phyloP scores from a whole-genome alignment of 176 grass and related monocot species.

The Pontederia paniculata region DNA sequence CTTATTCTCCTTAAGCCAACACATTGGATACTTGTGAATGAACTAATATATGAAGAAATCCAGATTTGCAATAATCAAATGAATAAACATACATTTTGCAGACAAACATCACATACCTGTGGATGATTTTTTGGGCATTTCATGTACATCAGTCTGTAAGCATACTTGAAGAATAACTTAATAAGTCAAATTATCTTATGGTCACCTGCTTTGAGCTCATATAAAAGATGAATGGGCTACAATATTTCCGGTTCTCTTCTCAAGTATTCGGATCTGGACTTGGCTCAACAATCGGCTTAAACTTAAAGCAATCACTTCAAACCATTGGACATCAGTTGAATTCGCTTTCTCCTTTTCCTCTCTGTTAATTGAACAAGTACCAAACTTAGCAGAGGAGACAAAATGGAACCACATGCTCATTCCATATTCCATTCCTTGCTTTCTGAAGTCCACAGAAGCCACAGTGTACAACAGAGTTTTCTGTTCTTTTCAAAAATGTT shows the following conservation, averaged over 20 bases:
- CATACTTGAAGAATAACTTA: too few species aligned
- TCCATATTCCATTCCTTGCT: constrained; percentile 54
- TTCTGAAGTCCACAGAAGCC: constrained; percentile 13
- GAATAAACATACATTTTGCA: too few species aligned
- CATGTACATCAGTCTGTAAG: too few species aligned
- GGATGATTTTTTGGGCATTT: too few species aligned
- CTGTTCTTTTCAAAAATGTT: constrained; percentile 44
- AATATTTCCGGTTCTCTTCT: background rate
- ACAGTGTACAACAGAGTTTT: constrained; percentile 39
- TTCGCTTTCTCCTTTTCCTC: background rate
- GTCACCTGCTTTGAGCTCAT: too few species aligned
- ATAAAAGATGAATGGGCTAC: background rate
- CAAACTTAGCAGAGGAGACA: constrained; percentile 86
- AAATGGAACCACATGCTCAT: constrained; percentile 76
- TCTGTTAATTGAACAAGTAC: constrained; percentile 18
- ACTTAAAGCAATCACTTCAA: background rate
- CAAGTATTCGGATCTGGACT: background rate
- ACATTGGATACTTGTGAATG: too few species aligned
- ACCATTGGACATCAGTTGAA: background rate
- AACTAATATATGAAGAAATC: too few species aligned
- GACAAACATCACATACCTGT: too few species aligned
- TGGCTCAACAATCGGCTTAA: background rate
- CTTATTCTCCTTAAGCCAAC: too few species aligned
- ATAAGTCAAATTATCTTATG: too few species aligned
- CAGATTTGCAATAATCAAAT: too few species aligned